These are phyloP conservation scores for Trichosporon sp. DNA, from an alignment of 1,284 basidiomycete species.

Conservation along the genomic window DNA sequence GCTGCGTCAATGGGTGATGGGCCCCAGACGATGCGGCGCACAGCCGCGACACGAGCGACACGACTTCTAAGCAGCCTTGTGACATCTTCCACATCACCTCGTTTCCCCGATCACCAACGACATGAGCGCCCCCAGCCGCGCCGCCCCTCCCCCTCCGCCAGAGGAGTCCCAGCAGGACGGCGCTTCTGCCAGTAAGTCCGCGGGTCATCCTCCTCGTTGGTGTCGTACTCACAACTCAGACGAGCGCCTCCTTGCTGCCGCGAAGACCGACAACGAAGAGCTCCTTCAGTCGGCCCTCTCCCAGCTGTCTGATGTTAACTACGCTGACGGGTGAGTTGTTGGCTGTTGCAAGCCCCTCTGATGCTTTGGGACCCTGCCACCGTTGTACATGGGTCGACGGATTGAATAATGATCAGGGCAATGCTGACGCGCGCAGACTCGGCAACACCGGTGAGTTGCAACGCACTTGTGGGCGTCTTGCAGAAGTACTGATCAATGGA, in stretches of 20 bases:
- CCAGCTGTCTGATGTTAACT: constrained; percentile 65
- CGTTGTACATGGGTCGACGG: too few species aligned
- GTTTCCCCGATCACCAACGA: constrained; percentile 9
- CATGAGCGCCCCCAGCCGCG: constrained; percentile 31
- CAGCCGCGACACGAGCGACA: constrained; percentile 6
- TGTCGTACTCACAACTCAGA: constrained; percentile 52
- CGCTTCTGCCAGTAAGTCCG: constrained; percentile 42
- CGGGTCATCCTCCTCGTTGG: neutral
- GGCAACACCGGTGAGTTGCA: constrained; percentile 62
- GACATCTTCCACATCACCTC: neutral
- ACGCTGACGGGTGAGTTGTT: constrained; percentile 64
- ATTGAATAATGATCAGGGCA: too few species aligned
- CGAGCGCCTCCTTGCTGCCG: constrained; percentile 68
- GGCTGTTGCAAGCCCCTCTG: neutral
- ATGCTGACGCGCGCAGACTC: constrained; percentile 52
- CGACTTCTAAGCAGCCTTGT: neutral
- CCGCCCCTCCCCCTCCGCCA: constrained; percentile 43
- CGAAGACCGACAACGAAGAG: constrained; percentile 69
- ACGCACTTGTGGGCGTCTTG: neutral
- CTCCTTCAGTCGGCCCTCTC: constrained; percentile 60
- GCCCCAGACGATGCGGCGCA: neutral
- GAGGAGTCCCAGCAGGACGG: constrained; percentile 29
- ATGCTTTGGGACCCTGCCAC: too few species aligned
- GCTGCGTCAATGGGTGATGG: neutral
- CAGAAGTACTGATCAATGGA: neutral